These are phyloP conservation scores for Magnusiomyces suaveolens DNA, from an alignment of 1,139 yeast genomes.

Conservation along the genomic window DNA sequence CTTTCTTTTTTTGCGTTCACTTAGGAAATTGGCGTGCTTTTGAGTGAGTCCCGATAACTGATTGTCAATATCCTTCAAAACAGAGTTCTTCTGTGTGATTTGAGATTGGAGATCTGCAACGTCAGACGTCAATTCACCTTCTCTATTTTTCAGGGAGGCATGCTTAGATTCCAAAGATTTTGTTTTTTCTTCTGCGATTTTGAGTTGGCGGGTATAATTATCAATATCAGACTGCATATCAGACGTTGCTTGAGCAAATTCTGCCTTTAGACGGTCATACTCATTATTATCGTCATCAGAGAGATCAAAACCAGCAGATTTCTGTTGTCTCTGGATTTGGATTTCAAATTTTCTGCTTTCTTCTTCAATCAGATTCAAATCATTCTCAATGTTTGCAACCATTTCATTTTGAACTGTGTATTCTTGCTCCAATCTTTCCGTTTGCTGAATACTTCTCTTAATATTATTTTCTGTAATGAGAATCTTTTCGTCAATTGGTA, in stretches of 20 bases:
- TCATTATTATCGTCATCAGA: constrained; percentile 47
- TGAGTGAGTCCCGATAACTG: constrained; percentile 37
- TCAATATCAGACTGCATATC: constrained; percentile 25
- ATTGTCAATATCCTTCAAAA: constrained; percentile 20
- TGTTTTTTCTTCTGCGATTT: constrained; percentile 24
- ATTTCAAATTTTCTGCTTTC: constrained; percentile 40
- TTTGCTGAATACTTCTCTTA: constrained; percentile 41
- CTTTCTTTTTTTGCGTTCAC: constrained; percentile 39
- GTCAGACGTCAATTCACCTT: constrained; percentile 27
- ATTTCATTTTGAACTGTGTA: constrained; percentile 42
- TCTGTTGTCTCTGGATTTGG: constrained; percentile 31
- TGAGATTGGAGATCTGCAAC: constrained; percentile 25
- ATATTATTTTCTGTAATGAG: constrained; percentile 42
- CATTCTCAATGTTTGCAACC: constrained; percentile 39
- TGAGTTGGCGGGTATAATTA: constrained; percentile 22
- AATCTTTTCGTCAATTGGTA: constrained; percentile 51
- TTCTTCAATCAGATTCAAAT: constrained; percentile 41
- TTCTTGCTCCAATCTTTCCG: constrained; percentile 46
- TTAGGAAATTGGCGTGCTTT: constrained; percentile 30
- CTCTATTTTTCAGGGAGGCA: constrained; percentile 18
- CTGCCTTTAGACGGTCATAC: constrained; percentile 51
- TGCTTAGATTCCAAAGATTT: constrained; percentile 25
- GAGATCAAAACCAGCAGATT: constrained; percentile 29
- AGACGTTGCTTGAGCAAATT: constrained; percentile 33
- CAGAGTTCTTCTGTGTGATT: constrained; percentile 19